Base-by-base conservation (phyloP, 352 stramenopile species). In the Phytopythium oedochilum region DNA sequence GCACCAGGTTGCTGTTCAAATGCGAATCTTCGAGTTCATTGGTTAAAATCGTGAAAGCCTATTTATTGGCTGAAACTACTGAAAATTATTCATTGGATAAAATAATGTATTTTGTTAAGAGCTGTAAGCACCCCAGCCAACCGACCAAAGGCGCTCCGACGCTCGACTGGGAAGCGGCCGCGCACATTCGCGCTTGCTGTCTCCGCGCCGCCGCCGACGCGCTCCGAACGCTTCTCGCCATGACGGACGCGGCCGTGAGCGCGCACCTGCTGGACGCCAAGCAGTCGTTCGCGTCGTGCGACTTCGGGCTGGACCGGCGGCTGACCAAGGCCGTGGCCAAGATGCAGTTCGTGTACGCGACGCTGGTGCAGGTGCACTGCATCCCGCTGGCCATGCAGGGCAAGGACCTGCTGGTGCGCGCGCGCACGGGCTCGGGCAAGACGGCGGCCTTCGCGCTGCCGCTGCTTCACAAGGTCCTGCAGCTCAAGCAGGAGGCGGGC, bases 351-450 rank as follows among this genome's bases (percentile, higher is more conserved):
- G 80, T 97, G 47, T 82, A 96, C 56, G 91, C 94, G 18, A 98
- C 94, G 36, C 68, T 98, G n/a, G 94, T 98, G 46, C 95, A 98
- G 70, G 78, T 94, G 64, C 88, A 98, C 65, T 97, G 85, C 68
- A 97, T 98, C 57, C 93, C 93, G 48, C 69, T 98, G 57, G 87
- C 89, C 14, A 75, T 98, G 58, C 73, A 96, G 61, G 93, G 93
- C 43, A 98, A 98, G 55, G 93, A 98, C 64, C 53, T 98, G 63
- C 73, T 98, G 45, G 92, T 98, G 48, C 84, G 89, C 31, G 92
- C 92, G 22, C 81, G 90, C 39, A 98, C 94, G 12, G 94, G 94
- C 32, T 97, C 89, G 0, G 94, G 94, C 23, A 98, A 98, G 72
- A 98, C 94, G 14, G 88, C 92, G 17, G 94, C 92, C n/a, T 98